phyloP scores from a whole-genome alignment of 1,139 yeast species.

The Magnusiomyces tetraspermus region DNA sequence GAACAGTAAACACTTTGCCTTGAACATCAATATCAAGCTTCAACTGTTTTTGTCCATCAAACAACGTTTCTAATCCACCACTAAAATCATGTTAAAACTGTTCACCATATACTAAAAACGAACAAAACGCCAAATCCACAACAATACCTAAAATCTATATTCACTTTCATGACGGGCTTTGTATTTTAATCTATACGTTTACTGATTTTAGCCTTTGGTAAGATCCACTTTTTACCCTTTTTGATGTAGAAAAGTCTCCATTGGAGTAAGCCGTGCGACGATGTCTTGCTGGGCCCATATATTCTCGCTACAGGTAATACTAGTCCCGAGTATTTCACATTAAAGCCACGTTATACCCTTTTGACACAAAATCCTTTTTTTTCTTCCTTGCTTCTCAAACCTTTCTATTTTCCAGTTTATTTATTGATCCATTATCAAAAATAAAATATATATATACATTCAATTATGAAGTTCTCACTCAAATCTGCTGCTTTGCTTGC shows the following conservation, averaged over 20 bases:
- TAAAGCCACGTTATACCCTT: not conserved
- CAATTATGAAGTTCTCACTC: not conserved
- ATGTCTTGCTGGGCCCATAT: not conserved
- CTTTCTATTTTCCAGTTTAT: not conserved
- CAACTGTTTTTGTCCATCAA: slow-evolving; percentile 44
- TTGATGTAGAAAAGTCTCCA: no score
- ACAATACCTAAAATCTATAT: not conserved
- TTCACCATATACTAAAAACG: not conserved
- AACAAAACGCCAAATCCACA: not conserved
- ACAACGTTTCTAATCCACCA: slow-evolving; percentile 66
- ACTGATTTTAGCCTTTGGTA: not conserved
- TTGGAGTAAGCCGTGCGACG: no score
- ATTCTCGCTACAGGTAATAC: not conserved
- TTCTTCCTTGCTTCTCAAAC: not conserved
- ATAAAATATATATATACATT: no score
- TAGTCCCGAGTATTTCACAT: not conserved
- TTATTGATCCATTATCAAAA: not conserved
- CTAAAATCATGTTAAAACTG: slow-evolving; percentile 9
- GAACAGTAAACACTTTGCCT: slow-evolving; percentile 42
- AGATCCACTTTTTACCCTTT: no score
- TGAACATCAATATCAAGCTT: slow-evolving; percentile 31
- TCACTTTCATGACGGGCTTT: not conserved
- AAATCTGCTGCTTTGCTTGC: not conserved
- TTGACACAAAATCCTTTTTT: not conserved
- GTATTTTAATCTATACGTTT: not conserved